phyloP scores from a whole-genome alignment of 495 filamentous ascomycete species.

The Trichocladium antarcticum region DNA sequence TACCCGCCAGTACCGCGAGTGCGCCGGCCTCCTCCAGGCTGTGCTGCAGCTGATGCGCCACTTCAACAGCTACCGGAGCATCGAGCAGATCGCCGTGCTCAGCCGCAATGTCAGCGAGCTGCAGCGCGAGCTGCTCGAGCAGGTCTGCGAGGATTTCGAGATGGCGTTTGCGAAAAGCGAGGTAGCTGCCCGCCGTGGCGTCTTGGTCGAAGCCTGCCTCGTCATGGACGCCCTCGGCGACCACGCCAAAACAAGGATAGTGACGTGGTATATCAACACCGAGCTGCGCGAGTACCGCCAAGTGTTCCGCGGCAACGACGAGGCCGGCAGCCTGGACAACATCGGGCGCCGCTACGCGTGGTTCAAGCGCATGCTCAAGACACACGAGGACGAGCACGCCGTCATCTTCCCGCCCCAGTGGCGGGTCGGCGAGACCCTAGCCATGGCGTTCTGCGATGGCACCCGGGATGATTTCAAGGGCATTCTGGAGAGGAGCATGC shows the following conservation, averaged over 20 bases:
- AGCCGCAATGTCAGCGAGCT: constrained; percentile 89
- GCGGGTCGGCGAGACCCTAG: constrained; percentile 84
- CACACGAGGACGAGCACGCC: constrained; percentile 89
- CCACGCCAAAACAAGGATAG: constrained; percentile 65
- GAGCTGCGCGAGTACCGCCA: constrained; percentile 91
- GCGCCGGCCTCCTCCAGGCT: constrained; percentile 85
- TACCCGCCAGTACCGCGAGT: constrained; percentile 89
- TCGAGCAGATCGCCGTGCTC: constrained; percentile 93
- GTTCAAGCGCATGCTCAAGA: constrained; percentile 93
- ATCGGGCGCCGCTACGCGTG: constrained; percentile 91
- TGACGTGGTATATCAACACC: constrained; percentile 98
- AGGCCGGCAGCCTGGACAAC: constrained; percentile 93
- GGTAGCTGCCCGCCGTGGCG: constrained; percentile 53
- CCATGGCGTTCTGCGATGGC: constrained; percentile 86
- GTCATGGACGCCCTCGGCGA: constrained; percentile 96
- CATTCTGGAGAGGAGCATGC: constrained; percentile 77
- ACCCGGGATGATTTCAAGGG: constrained; percentile 92
- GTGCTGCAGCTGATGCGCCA: constrained; percentile 97
- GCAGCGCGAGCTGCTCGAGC: constrained; percentile 87
- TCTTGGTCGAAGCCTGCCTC: constrained; percentile 74
- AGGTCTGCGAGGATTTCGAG: constrained; percentile 97
- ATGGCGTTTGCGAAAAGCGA: constrained; percentile 86
- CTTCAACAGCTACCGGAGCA: constrained; percentile 95
- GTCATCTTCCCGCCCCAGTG: constrained; percentile 77
- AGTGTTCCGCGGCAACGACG: constrained; percentile 90